Evolutionary conservation across 2,329 filamentous ascomycete species (phyloP).

Genomic region (Aureobasidium sp.): DNA sequence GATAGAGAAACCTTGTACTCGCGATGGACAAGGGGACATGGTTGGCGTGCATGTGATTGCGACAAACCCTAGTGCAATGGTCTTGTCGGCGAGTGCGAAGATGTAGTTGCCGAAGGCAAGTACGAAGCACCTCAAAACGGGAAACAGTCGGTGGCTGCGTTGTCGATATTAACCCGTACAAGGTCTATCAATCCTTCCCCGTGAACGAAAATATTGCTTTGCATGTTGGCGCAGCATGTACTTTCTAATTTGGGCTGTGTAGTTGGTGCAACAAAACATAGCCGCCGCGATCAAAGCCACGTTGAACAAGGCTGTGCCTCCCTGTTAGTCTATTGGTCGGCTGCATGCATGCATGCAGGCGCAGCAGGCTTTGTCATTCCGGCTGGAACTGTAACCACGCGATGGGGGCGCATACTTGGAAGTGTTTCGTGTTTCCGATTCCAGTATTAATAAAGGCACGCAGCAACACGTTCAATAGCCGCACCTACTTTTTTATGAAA

Average conservation of each 20-base stretch:
- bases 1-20: too few species aligned
- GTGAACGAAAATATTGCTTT: background rate
- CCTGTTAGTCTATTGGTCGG: background rate
- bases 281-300: background rate
- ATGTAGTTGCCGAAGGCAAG: background rate
- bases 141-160: background rate
- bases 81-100: background rate
- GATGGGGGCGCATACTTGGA: background rate
- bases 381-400: background rate
- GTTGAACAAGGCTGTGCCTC: background rate
- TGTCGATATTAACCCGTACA: background rate
- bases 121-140: background rate
- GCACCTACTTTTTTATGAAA: background rate
- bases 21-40: too few species aligned
- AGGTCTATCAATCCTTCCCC: background rate
- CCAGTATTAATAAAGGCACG: background rate
- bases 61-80: background rate
- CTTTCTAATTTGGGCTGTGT: background rate
- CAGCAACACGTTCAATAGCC: background rate
- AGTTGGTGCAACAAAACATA: background rate
- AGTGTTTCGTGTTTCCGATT: background rate
- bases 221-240: background rate
- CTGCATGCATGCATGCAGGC: background rate
- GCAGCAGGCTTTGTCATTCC: slow-evolving; percentile 1
- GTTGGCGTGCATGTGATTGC: background rate